Evolutionary conservation across 768 basidiomycete genomes (phyloP), one percentile per base, ranked within the genome.

Genomic region (Auricularia sp.): DNA sequence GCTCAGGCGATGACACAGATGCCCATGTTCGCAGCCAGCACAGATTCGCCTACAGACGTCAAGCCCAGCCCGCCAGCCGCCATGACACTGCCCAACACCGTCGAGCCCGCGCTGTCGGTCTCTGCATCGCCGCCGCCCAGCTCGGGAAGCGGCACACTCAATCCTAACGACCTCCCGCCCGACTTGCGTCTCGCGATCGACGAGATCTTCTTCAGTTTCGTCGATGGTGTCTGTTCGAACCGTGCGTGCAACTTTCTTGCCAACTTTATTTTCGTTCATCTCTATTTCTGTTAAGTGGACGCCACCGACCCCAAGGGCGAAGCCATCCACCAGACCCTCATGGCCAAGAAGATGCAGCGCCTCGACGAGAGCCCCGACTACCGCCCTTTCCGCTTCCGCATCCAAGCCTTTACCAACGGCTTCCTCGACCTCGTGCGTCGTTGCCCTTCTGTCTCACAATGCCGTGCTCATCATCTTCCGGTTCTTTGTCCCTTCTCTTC

Each of bases 331-430:
- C 96, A 99, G 76, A 93, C 93, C 42, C 81, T 98, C 70, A 99
- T 99, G 96, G 90, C 95, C 0, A 98, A 98, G 81, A 92, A 92
- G 81, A 98, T 99, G 96, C 91, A 94, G 70, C 87, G 93, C 63
- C 80, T 98, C 64, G 95, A 97, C 73, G 96, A 98, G 78, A 94
- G 92, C 44, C 86, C 88, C 54, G 96, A 98, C 75, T 99, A 96
- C 77, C 85, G 96, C 34, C 96, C 96, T 61, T 98, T 99, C 85
- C 98, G 98, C 76, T 99, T 99, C 78, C 86, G 96, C 65, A 99
- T 99, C 69, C 92, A 94, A 73, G 96, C 96, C 1, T 99, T 99
- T 76, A 98, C 95, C 5, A 90, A 93, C 62, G 90, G 90, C 3
- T 98, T 98, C 72, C 80, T 94, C 69, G 97, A 98, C 75, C 90